Evolutionary conservation across 2,329 filamentous ascomycete genomes (phyloP), one percentile per base, ranked within the genome.

Genomic region (Didymella exigua): DNA sequence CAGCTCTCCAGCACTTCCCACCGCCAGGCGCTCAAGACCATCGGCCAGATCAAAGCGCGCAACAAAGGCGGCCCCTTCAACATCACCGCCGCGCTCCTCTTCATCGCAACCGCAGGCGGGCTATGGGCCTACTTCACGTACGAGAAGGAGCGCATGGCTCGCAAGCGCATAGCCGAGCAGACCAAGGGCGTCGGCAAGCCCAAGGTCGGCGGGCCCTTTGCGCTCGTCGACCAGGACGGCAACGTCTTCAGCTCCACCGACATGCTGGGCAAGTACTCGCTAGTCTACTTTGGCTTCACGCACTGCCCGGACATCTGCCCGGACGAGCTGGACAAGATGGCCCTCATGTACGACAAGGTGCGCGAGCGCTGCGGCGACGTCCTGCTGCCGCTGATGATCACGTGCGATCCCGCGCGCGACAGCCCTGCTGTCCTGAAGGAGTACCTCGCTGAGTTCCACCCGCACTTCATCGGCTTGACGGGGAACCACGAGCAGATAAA

Each of bases 321-420:
- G 29, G 95, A 99, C 72, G 95, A 99, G 78, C 88, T 99, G 68
- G 95, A 99, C 80, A 99, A 99, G 81, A 97, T 99, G 93, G 90
- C 93, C n/a, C 83, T 84, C 54, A 96, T 98, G 86, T 89, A 96
- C 71, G 92, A 99, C 72, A 80, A 80, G 55, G 83, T 87, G 36
- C 76, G 78, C 34, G 75, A 76, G 47, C 73, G 75, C 58, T 76
- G 76, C 61, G 80, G 80, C 30, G 73, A 78, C 46, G 75, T 81
- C 44, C 78, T 97, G 62, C 80, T 87, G 26, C 91, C 93, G 24
- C 82, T 99, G 54, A 98, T 99, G 76, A 91, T 99, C 63, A 96
- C 92, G 40, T 98, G 95, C 78, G 95, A 99, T 72, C 95, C 95
- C 1, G 93, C 87, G 40, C 88, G 95, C 65, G 95, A 99, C 77